Conservation (phyloP, 495 filamentous ascomycete genomes). For the Pseudevernia furfuracea region DNA sequence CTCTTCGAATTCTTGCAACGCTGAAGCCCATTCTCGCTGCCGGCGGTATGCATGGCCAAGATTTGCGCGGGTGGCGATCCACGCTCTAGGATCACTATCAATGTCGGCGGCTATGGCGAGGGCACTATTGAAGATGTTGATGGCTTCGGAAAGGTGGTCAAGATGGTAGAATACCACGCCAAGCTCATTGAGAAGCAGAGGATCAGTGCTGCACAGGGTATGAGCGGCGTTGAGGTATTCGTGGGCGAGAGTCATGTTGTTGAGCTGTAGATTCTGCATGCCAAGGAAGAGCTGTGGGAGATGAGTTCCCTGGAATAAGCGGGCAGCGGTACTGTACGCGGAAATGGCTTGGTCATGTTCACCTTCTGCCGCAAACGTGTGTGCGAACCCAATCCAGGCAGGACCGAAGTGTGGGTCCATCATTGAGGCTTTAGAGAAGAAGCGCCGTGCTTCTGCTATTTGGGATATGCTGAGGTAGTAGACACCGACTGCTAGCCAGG, state of each 20-base stretch:
- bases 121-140: slow-evolving; percentile 64
- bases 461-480: slow-evolving; percentile 89
- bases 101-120: slow-evolving; percentile 71
- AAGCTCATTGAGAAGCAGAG: slow-evolving; percentile 88
- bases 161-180: slow-evolving; percentile 93
- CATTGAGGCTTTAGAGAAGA: slow-evolving; percentile 93
- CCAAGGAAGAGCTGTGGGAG: slow-evolving; percentile 93
- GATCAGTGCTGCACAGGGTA: slow-evolving; percentile 66
- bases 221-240: slow-evolving; percentile 91
- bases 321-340: slow-evolving; percentile 90
- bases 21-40: slow-evolving; percentile 57
- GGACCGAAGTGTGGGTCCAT: slow-evolving; percentile 97
- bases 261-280: slow-evolving; percentile 95
- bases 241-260: slow-evolving; percentile 91
- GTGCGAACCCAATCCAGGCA: slow-evolving; percentile 98
- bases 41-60: slow-evolving; percentile 81
- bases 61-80: slow-evolving; percentile 82
- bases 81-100: slow-evolving; percentile 70
- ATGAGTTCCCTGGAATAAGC: slow-evolving; percentile 94
- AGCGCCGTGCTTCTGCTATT: slow-evolving; percentile 86
- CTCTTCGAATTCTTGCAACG: slow-evolving; percentile 71
- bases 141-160: slow-evolving; percentile 64
- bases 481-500: slow-evolving; percentile 88
- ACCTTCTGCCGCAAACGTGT: slow-evolving; percentile 99
- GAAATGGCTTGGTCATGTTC: slow-evolving; percentile 98